These are phyloP conservation scores for Rutidosis leptorrhynchoides DNA, from an alignment of 129 eudicot genomes.

Conservation along the genomic window DNA sequence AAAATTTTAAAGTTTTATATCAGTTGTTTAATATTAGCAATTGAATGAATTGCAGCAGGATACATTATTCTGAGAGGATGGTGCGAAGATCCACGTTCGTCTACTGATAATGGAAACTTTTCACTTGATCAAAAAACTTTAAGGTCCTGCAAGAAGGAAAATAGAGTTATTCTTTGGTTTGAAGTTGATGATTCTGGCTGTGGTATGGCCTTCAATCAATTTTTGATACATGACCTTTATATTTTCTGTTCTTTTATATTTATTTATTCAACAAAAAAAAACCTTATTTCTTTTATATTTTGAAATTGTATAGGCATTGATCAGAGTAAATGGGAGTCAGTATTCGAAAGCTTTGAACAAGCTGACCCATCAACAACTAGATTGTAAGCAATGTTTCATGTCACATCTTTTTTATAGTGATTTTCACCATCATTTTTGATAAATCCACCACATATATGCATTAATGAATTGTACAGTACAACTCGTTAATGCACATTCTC, in stretches of 20 bases:
- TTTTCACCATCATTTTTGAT: no score
- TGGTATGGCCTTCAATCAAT: conserved; percentile 39
- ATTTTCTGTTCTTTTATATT: background rate
- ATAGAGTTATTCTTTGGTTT: conserved; percentile 39
- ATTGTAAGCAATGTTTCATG: conserved; percentile 43
- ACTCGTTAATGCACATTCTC: no score
- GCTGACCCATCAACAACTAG: conserved; percentile 98
- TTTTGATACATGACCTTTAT: conserved; percentile 9
- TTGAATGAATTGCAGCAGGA: conserved; percentile 59
- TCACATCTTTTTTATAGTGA: conserved; percentile 13
- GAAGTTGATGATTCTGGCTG: conserved; percentile 48
- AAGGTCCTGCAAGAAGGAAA: conserved; percentile 39
- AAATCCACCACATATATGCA: no score
- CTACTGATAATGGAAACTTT: conserved; percentile 18
- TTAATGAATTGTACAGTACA: no score
- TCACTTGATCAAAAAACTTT: conserved; percentile 12
- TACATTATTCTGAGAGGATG: conserved; percentile 49
- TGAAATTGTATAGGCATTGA: conserved; percentile 39
- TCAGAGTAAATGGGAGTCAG: conserved; percentile 45
- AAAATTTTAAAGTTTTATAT: conserved; percentile 4
- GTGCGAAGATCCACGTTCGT: conserved; percentile 58
- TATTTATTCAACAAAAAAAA: no score
- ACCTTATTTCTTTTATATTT: background rate
- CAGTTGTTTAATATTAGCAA: conserved; percentile 11
- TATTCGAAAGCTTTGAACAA: conserved; percentile 90